Base-by-base conservation (phyloP, 768 basidiomycete species). In the Russula sp. region DNA sequence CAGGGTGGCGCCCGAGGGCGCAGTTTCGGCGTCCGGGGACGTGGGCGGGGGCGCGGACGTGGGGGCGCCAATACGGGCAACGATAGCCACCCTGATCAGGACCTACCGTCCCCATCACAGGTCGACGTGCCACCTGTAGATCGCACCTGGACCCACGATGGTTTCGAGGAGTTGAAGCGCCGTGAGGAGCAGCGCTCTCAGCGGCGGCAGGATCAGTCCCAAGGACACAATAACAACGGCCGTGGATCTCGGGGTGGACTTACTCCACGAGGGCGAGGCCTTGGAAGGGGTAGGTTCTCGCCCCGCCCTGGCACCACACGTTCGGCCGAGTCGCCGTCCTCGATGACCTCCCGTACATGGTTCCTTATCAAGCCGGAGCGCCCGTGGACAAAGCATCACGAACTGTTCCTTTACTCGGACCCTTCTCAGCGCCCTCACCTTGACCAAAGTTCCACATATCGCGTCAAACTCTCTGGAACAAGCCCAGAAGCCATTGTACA, bases 121-220 rank as follows among this genome's bases (percentile, higher is more conserved):
- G 70, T 51, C 27, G 76, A 80, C 31, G 66, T 82, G 6, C 83
- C 85, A 4, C 84, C 84, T 13, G 80, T 88, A 48, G 88, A 91
- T 65, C 82, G 79, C 42, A 73, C 82, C 3, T 94, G 92, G 92
- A 85, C 81, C 0, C 92, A 94, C 70, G 91, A 92, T 70, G 91
- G 91, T 2, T 95, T 87, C 66, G 91, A 93, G 73, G 90, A 95
- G 76, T 83, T 93, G 83, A 90, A 84, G 74, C 79, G 79, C 58
- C 82, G 81, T 68, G 91, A 92, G 63, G 88, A 91, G 62, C 78
- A 79, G 57, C 75, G 75, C 44, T 69, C 72, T 6, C 73, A 71
- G 51, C 66, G 71, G 68, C 75, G 71, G 68, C 75, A 75, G 68
- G 79, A 79, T 48, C 75, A 73, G 44, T 69, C 72, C 47, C 82